Conservation (phyloP, 805 yeast genomes). For the Hanseniaspora hatyaiensis region DNA sequence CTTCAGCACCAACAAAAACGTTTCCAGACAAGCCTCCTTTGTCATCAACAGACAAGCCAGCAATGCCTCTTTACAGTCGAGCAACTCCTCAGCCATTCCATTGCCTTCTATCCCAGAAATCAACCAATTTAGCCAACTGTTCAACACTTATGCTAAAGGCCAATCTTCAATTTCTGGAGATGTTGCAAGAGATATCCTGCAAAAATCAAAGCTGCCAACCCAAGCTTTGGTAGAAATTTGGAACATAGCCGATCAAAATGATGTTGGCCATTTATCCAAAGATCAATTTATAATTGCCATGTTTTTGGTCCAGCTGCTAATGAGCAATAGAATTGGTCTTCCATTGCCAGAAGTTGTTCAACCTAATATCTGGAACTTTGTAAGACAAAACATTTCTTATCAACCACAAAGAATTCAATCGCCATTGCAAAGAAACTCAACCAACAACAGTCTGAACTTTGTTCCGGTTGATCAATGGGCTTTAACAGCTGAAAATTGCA, state of each 20-base stretch:
- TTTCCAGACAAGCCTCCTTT: slow-evolving; percentile 18
- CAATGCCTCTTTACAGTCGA: slow-evolving; percentile 15
- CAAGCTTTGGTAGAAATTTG: slow-evolving; percentile 73
- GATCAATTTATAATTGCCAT: slow-evolving; percentile 82
- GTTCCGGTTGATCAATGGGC: slow-evolving; percentile 47
- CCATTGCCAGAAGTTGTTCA: slow-evolving; percentile 42
- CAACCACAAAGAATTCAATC: slow-evolving; percentile 23
- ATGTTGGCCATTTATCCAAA: slow-evolving; percentile 58
- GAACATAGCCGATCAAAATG: slow-evolving; percentile 70
- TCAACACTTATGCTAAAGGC: slow-evolving; percentile 43
- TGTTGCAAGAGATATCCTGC: slow-evolving; percentile 73
- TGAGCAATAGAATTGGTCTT: slow-evolving; percentile 49
- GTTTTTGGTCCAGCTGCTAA: slow-evolving; percentile 69
- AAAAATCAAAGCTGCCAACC: slow-evolving; percentile 78
- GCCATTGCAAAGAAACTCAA: slow-evolving; percentile 18
- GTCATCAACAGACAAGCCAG: slow-evolving; percentile 16
- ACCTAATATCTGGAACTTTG: slow-evolving; percentile 31
- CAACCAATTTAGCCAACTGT: slow-evolving; percentile 56
- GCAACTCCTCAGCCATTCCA: slow-evolving; percentile 35
- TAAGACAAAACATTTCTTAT: slow-evolving; percentile 21
- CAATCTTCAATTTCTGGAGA: slow-evolving; percentile 56
- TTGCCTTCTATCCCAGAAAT: slow-evolving; percentile 47
- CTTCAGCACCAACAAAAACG: slow-evolving; percentile 52
- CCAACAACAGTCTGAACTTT: slow-evolving; percentile 25
- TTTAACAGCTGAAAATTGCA: slow-evolving; percentile 54